Evolutionary conservation across 192 early-diverging fungal species (phyloP).

Genomic region (Podila epicladia): DNA sequence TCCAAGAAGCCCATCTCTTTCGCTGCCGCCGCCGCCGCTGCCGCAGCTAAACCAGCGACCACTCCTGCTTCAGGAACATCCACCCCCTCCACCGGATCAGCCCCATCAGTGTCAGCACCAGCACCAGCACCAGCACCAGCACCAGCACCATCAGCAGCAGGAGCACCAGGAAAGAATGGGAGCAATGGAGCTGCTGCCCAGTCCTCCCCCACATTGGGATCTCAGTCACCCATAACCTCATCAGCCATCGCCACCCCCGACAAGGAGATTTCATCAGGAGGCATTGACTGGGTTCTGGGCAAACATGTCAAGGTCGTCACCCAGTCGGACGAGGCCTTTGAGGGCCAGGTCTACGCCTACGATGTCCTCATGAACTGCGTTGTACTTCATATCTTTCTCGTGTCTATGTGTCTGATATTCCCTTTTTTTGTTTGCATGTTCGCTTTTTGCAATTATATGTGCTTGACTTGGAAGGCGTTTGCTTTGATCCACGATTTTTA

Average conservation of each 20-base stretch:
- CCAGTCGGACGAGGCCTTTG: conserved; percentile 56
- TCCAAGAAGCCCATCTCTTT: conserved; percentile 47
- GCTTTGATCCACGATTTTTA: too few species aligned
- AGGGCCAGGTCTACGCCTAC: conserved; percentile 66
- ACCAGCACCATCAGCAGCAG: background rate
- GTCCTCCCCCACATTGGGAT: conserved; percentile 20
- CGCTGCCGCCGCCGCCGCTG: conserved; percentile 34
- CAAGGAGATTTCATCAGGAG: conserved; percentile 30
- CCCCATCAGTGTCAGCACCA: background rate
- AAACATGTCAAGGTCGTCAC: conserved; percentile 59
- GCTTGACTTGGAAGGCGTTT: background rate
- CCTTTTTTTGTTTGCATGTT: conserved; percentile 1
- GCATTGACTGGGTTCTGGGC: conserved; percentile 60
- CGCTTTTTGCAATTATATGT: background rate
- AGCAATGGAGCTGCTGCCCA: background rate
- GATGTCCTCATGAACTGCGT: conserved; percentile 68
- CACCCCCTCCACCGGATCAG: background rate
- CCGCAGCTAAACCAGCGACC: conserved; percentile 18
- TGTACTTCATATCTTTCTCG: conserved; percentile 72
- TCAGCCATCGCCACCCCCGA: background rate
- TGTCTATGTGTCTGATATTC: conserved; percentile 6
- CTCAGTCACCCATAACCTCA: conserved; percentile 11
- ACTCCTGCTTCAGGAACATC: conserved; percentile 4
- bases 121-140: background rate
- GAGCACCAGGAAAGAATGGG: conserved; percentile 23